Evolutionary conservation across 2,329 filamentous ascomycete genomes (phyloP).

Genomic region (Diplodia intermedia): DNA sequence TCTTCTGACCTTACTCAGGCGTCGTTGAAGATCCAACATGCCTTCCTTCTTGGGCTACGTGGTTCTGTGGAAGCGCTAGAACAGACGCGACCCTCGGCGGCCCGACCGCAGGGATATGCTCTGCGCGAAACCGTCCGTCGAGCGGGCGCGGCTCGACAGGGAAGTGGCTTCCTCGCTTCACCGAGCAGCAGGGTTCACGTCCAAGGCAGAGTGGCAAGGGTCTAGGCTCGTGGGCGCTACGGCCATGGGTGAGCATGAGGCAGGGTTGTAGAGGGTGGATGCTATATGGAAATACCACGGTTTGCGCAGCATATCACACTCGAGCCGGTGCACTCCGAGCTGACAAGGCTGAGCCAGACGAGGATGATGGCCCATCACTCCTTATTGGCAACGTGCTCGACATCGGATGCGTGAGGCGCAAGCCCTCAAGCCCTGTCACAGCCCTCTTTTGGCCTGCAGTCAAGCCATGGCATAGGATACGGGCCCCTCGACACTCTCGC

Average conservation of each 20-base stretch:
- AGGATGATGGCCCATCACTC: not conserved
- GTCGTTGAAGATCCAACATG: conserved; percentile 1
- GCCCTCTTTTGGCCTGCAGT: conserved; percentile 14
- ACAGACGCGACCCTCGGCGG: conserved; percentile 6
- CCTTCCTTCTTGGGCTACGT: conserved; percentile 20
- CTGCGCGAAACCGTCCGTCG: conserved; percentile 1
- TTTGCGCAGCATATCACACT: not conserved
- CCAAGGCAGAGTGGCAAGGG: conserved; percentile 10
- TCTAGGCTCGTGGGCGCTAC: not conserved
- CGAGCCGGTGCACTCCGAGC: conserved; percentile 16
- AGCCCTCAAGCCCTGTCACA: conserved; percentile 23
- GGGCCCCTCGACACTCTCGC: conserved; percentile 1
- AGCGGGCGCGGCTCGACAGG: conserved; percentile 13
- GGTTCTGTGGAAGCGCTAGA: conserved; percentile 7
- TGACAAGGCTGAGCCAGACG: conserved; percentile 23
- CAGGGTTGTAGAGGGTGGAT: conserved; percentile 5
- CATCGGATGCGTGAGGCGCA: conserved; percentile 24
- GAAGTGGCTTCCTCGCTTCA: conserved; percentile 10
- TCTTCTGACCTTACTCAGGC: conserved; percentile 17
- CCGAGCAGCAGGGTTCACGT: conserved; percentile 9
- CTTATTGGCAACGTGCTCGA: conserved; percentile 18
- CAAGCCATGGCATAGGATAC: conserved; percentile 19
- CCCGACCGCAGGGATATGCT: conserved; percentile 15
- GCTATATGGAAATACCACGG: conserved; percentile 16
- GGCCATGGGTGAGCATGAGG: not conserved